A percentile compares a stretch with the other conserved stretches of the same genome.
phyloP scores from a whole-genome alignment of 148 eudicot species.

The Gaultheria prostrata region DNA sequence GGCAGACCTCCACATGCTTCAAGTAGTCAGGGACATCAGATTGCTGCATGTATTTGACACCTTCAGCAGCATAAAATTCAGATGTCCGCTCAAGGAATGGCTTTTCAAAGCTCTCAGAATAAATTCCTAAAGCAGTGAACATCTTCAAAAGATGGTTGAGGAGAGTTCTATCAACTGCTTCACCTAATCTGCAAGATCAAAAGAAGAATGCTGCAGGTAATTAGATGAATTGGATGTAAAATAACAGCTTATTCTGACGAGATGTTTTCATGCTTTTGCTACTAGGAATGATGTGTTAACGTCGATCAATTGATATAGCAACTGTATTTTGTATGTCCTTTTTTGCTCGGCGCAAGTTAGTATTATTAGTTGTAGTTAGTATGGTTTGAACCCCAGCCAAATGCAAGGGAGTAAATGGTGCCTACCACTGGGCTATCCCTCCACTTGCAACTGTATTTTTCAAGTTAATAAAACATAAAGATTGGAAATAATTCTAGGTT shows the following conservation, averaged over 20 bases:
- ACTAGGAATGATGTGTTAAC: conserved; percentile 8
- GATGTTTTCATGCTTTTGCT: conserved; percentile 1
- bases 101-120: conserved; percentile 87
- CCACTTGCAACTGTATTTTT: not conserved
- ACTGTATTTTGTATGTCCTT: not conserved
- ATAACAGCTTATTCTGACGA: not conserved
- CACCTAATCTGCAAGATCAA: conserved; percentile 68
- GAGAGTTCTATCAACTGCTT: conserved; percentile 94
- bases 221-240: not conserved
- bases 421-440: too few relatives aligned
- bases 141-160: conserved; percentile 95
- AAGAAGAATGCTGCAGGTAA: conserved; percentile 10
- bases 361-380: too few relatives aligned
- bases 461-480: not conserved
- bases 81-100: conserved; percentile 84
- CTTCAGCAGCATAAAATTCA: conserved; percentile 96
- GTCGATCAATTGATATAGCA: not conserved
- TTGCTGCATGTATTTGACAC: conserved; percentile 90
- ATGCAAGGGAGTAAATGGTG: too few relatives aligned
- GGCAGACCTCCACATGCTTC: conserved; percentile 86
- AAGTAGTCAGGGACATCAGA: conserved; percentile 95
- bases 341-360: too few relatives aligned
- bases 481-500: not conserved
- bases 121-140: conserved; percentile 91
- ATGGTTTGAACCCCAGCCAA: too few relatives aligned